Conservation (phyloP, 345 rosid genomes). For the Euphorbia pulcherrima region DNA sequence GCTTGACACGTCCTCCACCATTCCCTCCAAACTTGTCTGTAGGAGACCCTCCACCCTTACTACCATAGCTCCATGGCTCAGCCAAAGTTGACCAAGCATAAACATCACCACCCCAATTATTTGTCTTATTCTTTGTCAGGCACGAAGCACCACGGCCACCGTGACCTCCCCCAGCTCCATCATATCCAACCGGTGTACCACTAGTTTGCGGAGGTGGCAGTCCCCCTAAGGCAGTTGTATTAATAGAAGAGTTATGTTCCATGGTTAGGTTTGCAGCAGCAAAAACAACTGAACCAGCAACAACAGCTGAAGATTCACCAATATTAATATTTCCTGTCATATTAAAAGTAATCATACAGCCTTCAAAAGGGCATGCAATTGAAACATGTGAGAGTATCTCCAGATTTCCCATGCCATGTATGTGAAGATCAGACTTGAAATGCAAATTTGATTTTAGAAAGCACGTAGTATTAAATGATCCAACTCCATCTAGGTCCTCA, state of each 20-base stretch:
- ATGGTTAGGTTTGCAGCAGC: slow-evolving; percentile 58
- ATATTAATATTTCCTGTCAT: slow-evolving; percentile 71
- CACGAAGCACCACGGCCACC: slow-evolving; percentile 99
- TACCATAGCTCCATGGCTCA: slow-evolving; percentile 91
- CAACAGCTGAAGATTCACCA: slow-evolving; percentile 54
- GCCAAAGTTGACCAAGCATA: slow-evolving; percentile 85
- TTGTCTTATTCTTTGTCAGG: slow-evolving; percentile 47
- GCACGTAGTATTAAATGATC: slow-evolving; percentile 82
- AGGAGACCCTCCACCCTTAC: slow-evolving; percentile 69
- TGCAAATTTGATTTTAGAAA: slow-evolving; percentile 63
- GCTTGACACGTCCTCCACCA: slow-evolving; percentile 88
- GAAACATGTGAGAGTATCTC: slow-evolving; percentile 69
- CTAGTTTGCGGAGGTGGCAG: slow-evolving; percentile 92
- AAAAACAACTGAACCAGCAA: slow-evolving; percentile 69
- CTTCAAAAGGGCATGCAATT: slow-evolving; percentile 60
- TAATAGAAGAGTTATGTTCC: slow-evolving; percentile 55
- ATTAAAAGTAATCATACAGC: slow-evolving; percentile 64
- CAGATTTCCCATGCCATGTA: slow-evolving; percentile 66
- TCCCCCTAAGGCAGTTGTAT: slow-evolving; percentile 78
- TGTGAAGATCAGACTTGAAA: slow-evolving; percentile 51
- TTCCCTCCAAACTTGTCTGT: slow-evolving; percentile 54
- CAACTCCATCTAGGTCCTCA: slow-evolving; percentile 77
- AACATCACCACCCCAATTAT: slow-evolving; percentile 93
- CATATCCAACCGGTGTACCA: slow-evolving; percentile 76
- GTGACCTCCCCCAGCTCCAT: slow-evolving; percentile 98